A percentile compares a stretch with the other conserved stretches of the same genome.
Conservation (phyloP, 2,329 filamentous ascomycete genomes). For the Monosporascus sp. region DNA sequence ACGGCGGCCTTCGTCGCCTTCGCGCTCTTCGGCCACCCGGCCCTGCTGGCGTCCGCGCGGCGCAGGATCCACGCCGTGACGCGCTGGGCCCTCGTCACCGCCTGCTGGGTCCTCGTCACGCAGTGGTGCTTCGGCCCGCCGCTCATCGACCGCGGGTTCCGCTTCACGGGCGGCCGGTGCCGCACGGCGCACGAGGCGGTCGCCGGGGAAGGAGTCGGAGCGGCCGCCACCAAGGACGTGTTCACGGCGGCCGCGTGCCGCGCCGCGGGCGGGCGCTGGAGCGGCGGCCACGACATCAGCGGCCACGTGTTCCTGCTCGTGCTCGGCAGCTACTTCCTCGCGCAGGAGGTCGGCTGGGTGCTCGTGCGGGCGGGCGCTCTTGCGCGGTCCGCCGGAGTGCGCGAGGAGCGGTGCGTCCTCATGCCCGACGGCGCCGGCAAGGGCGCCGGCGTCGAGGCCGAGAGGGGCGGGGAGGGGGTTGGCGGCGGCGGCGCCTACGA, state of each 20-base stretch:
- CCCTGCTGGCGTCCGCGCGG: constrained; percentile 24
- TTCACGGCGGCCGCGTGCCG: constrained; percentile 78
- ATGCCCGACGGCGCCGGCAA: constrained; percentile 63
- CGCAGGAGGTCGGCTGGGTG: constrained; percentile 70
- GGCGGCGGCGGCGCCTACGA: constrained; percentile 20
- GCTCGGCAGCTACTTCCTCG: constrained; percentile 72
- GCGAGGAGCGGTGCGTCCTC: constrained; percentile 61
- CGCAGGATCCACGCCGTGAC: constrained; percentile 53
- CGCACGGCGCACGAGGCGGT: constrained; percentile 50
- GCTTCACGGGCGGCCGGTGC: constrained; percentile 83
- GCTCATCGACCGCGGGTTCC: constrained; percentile 84
- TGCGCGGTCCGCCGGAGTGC: constrained; percentile 27
- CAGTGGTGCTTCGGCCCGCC: constrained; percentile 96
- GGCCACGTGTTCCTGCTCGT: constrained; percentile 93
- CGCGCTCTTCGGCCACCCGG: constrained; percentile 57
- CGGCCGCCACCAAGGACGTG: constrained; percentile 41
- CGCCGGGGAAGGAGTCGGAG: constrained; percentile 29
- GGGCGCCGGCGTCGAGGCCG: constrained; percentile 47
- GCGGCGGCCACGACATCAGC: constrained; percentile 91
- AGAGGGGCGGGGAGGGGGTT: constrained; percentile 7
- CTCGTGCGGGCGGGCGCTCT: constrained; percentile 37
- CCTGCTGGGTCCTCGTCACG: constrained; percentile 79
- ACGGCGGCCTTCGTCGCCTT: constrained; percentile 69
- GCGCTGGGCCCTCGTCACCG: constrained; percentile 68
- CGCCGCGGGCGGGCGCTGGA: constrained; percentile 75